Base-by-base conservation (phyloP, 257 asterid species). In the Nicotiana tabacum region DNA sequence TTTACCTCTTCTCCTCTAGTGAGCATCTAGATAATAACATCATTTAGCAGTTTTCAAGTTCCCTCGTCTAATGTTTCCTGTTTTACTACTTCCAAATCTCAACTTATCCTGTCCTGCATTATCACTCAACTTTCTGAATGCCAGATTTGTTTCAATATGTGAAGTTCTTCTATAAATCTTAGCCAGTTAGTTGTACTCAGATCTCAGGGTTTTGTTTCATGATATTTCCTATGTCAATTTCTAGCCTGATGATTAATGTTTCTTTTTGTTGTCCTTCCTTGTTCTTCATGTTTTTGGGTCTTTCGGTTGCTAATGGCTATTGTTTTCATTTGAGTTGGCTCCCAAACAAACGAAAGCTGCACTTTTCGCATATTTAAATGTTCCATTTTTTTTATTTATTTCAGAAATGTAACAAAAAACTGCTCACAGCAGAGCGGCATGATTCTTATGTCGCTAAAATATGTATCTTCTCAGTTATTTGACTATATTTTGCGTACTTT, bases 51-150 rank as follows among this genome's bases (percentile, higher is more conserved):
- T 70, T n/a, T 15, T 35, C 55, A 2, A n/a, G 78, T 39, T 70
- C 35, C 43, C 9, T 70, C n/a, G 78, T 11, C n/a, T 11, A 70
- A 16, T 1, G 16, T 10, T 53, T 39, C n/a, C 33, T 5, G 58
- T 70, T 68, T 30, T 3, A 39, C 57, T 70, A 39, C 6, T 70
- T 70, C 24, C 78, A 39, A n/a, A 16, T 4, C 78, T 69, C 58
- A 69, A 32, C 78, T 37, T 69, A 69, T 5, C 3, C 58, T 69
- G 58, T 69, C 57, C 58, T 37, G 43, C 21, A 9, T n/a, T 69
- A 39, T 21, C 43, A 43, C 57, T 69, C 33, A 69, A 21, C 78
- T 70, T 70, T 39, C 78, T 70, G 78, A 70, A 70, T 70, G 57
- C 2, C 57, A 39, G 2, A 39, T 39, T 17, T 13, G 30, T 18